Base-by-base conservation (phyloP, 305 asterid genomes). In the Fraxinus nigra region DNA sequence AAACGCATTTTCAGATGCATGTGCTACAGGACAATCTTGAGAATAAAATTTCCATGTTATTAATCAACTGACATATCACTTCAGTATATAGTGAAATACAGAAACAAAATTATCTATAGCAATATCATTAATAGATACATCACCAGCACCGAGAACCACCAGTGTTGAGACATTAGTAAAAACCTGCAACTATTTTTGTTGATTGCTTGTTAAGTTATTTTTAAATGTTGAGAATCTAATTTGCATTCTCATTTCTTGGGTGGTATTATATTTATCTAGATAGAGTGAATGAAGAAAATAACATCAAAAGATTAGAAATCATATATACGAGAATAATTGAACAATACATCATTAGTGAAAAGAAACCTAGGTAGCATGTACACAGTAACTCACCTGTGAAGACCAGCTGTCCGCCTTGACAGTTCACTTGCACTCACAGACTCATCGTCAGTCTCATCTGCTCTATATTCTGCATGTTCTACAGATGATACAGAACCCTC, bases 401-500 rank as follows among this genome's bases (percentile, higher is more conserved):
- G 92, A 75, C 80, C 90, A 82, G 87, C 86, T 83, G 93, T 90
- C 82, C 86, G 83, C 85, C 94, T 88, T 67, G 95, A 85, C 32
- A 87, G 76, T 61, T 89, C 88, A 80, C 90, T 86, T 43, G 88
- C n/a, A n/a, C n/a, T 89, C 67, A 84, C 86, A 82, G 88, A 87
- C 69, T 87, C 97, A 74, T 90, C 95, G 74, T 89, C 98, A 7
- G 70, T 82, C 83, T 92, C 95, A 30, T 90, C 93, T 1, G 77
- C 86, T 81, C 92, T 89, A 84, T 87, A 91, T 48, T 91, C 97
- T 38, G 84, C 86, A 82, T 85, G 87, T 83, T 91, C 98, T 75
- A 87, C 85, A 74, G 98, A 90, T 18, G 95, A 87, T 59, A 92
- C 91, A 22, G 98, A 93, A 86, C 94, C 92, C 84, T 90, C 97